Conservation (phyloP, 805 yeast genomes). For the Groenewaldozyma tartarivorans region DNA sequence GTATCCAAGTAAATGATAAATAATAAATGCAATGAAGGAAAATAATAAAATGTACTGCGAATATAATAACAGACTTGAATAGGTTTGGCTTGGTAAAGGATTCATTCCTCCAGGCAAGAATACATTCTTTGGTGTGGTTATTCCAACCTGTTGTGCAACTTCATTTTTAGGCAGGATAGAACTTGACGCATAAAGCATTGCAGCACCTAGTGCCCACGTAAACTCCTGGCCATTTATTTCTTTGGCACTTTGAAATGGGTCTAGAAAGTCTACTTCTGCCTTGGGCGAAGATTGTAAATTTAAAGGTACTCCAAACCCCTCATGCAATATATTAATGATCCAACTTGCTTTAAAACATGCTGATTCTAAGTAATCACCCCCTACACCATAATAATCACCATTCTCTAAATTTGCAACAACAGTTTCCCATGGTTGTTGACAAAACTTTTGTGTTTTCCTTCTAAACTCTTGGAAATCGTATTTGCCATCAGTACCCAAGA, state of each 20-base stretch:
- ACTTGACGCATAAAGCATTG: constrained; percentile 70
- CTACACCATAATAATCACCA: constrained; percentile 51
- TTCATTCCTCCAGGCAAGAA: background rate
- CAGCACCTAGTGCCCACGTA: constrained; percentile 91
- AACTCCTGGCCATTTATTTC: constrained; percentile 74
- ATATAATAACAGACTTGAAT: constrained; percentile 10
- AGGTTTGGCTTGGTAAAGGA: no score
- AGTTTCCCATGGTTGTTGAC: constrained; percentile 64
- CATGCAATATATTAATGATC: constrained; percentile 83
- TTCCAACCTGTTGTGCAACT: constrained; percentile 15
- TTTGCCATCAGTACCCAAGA: constrained; percentile 80
- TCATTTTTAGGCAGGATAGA: constrained; percentile 32
- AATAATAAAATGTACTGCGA: constrained; percentile 9
- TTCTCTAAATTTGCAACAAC: constrained; percentile 37
- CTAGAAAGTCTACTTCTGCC: constrained; percentile 20
- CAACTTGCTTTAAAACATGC: constrained; percentile 94
- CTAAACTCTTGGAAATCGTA: constrained; percentile 68
- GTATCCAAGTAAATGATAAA: background rate
- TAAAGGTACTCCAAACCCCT: constrained; percentile 79
- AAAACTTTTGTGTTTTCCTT: constrained; percentile 56
- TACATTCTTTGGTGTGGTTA: background rate
- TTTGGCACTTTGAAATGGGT: constrained; percentile 76
- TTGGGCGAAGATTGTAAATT: constrained; percentile 17
- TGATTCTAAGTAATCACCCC: constrained; percentile 48
- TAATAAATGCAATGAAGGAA: constrained; percentile 1